Evolutionary conservation across 2,329 filamentous ascomycete species (phyloP).

Genomic region (Diplodia scrobiculata): DNA sequence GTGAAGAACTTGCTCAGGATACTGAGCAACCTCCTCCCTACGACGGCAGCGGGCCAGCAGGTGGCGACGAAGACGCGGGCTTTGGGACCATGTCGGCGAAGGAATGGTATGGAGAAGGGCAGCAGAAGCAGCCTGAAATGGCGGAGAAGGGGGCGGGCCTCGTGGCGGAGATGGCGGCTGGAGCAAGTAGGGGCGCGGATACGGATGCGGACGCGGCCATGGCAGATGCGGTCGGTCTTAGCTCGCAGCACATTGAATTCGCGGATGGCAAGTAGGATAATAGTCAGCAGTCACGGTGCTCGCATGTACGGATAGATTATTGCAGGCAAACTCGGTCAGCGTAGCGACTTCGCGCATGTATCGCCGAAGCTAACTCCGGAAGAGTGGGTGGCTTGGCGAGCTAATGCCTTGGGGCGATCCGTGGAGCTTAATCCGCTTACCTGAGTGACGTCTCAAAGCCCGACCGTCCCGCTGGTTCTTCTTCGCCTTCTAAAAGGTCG

Average conservation of each 20-base stretch:
- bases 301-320: background rate
- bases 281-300: background rate
- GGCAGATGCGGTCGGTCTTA: constrained; percentile 5
- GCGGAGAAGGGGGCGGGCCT: constrained; percentile 20
- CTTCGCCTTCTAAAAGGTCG: constrained; percentile 10
- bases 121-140: constrained; percentile 19
- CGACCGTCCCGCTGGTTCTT: constrained; percentile 24
- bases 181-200: constrained; percentile 4
- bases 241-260: constrained; percentile 26
- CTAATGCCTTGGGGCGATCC: constrained; percentile 20
- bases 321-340: background rate
- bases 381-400: constrained; percentile 13
- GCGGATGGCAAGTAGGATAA: constrained; percentile 8
- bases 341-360: background rate
- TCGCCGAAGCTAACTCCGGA: constrained; percentile 17
- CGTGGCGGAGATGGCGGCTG: constrained; percentile 21
- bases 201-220: constrained; percentile 11
- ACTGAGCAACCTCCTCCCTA: constrained; percentile 26
- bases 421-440: constrained; percentile 26
- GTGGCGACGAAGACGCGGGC: background rate
- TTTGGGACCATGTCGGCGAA: constrained; percentile 6
- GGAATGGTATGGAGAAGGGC: constrained; percentile 7
- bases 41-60: background rate
- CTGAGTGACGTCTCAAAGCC: constrained; percentile 19
- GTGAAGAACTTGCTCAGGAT: constrained; percentile 36